Conservation (phyloP, 495 filamentous ascomycete species). For the Penicillium canariense region DNA sequence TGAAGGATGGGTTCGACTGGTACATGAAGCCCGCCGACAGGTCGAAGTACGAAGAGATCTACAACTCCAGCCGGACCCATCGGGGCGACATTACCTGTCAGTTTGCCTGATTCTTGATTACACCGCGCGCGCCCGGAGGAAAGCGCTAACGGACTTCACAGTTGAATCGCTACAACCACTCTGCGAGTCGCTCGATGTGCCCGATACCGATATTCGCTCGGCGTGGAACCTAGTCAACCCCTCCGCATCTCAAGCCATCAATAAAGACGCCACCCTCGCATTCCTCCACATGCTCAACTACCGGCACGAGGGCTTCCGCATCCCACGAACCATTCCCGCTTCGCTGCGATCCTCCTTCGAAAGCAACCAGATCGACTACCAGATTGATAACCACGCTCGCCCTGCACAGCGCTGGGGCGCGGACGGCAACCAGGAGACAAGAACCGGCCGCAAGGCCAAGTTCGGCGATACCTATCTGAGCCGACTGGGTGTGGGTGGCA, state of each 20-base stretch:
- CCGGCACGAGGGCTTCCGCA: constrained; percentile 91
- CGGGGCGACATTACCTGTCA: constrained; percentile 82
- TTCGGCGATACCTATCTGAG: constrained; percentile 96
- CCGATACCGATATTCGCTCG: constrained; percentile 87
- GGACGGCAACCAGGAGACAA: constrained; percentile 67
- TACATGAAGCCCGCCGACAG: constrained; percentile 94
- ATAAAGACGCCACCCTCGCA: constrained; percentile 89
- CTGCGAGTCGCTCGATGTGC: constrained; percentile 89
- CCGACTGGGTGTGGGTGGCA: constrained; percentile 80
- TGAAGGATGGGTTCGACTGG: constrained; percentile 98
- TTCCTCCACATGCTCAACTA: constrained; percentile 96
- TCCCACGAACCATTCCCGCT: constrained; percentile 89
- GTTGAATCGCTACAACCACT: constrained; percentile 78
- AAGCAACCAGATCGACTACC: constrained; percentile 91
- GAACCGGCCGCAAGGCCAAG: constrained; percentile 84
- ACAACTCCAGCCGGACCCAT: constrained; percentile 79
- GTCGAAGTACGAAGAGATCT: constrained; percentile 93
- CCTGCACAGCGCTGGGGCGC: constrained; percentile 66
- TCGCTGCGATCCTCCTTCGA: constrained; percentile 89
- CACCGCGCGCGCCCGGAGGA: not conserved
- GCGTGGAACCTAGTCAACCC: constrained; percentile 99
- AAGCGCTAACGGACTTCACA: constrained; percentile 29
- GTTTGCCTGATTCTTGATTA: constrained; percentile 20
- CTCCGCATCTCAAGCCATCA: constrained; percentile 70
- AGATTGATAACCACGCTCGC: constrained; percentile 64